A percentile compares a stretch with the other conserved stretches of the same genome.
Conservation (phyloP, 1,139 yeast genomes). For the Yamadazyma dendronema region DNA sequence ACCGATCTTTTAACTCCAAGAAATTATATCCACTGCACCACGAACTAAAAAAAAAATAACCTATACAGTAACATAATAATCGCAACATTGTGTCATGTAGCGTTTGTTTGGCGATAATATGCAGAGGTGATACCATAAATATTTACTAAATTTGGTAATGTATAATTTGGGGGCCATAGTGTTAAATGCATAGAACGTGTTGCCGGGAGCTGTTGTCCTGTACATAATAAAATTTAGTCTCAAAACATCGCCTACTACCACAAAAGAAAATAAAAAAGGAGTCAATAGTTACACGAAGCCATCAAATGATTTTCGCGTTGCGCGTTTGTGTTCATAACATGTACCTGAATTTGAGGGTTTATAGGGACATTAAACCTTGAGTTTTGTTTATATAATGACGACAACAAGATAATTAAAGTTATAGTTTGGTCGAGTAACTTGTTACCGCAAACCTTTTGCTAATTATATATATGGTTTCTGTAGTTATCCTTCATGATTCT, state of each 20-base stretch:
- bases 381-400: too few species aligned
- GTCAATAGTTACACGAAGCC: neutral
- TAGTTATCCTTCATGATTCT: too few species aligned
- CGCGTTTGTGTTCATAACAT: conserved; percentile 1
- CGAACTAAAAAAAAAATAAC: neutral
- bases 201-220: too few species aligned
- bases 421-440: too few species aligned
- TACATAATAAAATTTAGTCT: neutral
- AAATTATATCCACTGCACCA: neutral
- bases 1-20: neutral
- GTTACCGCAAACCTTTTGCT: too few species aligned
- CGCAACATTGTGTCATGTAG: neutral
- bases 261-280: conserved; percentile 1
- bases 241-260: neutral
- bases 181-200: too few species aligned
- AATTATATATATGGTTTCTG: too few species aligned
- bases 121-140: neutral
- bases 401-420: too few species aligned
- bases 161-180: neutral
- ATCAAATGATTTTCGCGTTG: neutral
- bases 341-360: neutral
- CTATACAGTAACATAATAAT: neutral
- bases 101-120: neutral
- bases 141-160: neutral
- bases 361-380: neutral